Evolutionary conservation across 225 moss, liverwort and hornwort genomes (phyloP).

Genomic region (Pseudoscleropodium purum): DNA sequence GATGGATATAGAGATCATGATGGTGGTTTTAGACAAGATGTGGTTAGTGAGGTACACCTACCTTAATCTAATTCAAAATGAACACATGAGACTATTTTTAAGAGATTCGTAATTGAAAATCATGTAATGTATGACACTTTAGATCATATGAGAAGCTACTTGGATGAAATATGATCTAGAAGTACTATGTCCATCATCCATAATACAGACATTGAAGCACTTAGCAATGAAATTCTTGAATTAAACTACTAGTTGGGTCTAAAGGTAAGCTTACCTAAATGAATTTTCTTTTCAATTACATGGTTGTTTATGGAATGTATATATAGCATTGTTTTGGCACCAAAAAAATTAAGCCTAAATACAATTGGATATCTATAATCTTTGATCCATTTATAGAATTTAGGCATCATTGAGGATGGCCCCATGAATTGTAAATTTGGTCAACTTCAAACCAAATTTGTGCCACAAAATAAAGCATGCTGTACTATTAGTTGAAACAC

Average conservation of each 20-base stretch:
- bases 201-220: neutral
- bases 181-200: neutral
- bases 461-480: too few relatives aligned
- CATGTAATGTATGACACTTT: too few relatives aligned
- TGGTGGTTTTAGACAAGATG: neutral
- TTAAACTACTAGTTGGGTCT: fast-evolving
- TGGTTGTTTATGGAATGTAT: fast-evolving
- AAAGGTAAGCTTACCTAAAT: neutral
- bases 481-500: too few relatives aligned
- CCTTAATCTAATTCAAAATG: fast-evolving
- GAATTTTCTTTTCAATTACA: neutral
- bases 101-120: too few relatives aligned
- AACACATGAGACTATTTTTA: neutral
- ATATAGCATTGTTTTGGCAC: neutral
- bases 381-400: neutral
- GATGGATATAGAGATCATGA: neutral
- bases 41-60: fast-evolving
- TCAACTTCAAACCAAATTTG: neutral
- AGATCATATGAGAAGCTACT: too few relatives aligned
- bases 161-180: neutral
- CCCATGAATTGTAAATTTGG: neutral
- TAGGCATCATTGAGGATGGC: neutral
- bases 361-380: neutral
- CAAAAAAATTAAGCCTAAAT: neutral
- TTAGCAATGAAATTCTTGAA: neutral